Percentiles rank a stretch among this genome's conserved stretches.
These are phyloP conservation scores for Exophiala dermatitidis DNA, from an alignment of 2,329 filamentous ascomycete genomes.

Conservation along the genomic window DNA sequence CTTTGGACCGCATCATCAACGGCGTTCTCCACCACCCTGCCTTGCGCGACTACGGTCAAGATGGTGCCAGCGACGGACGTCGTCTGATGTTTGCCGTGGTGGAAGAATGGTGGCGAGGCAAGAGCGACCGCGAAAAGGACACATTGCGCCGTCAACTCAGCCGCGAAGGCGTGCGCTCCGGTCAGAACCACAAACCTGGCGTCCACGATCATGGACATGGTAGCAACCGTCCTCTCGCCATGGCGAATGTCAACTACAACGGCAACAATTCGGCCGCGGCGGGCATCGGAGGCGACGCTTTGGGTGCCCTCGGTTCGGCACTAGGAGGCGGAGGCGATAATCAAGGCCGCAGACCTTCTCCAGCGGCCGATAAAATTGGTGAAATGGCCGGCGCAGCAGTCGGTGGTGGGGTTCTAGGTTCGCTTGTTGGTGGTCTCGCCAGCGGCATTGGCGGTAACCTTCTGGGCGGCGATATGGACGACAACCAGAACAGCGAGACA, in stretches of 20 bases:
- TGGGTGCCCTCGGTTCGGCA: constrained; percentile 30
- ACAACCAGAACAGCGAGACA: constrained; percentile 48
- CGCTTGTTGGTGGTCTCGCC: constrained; percentile 61
- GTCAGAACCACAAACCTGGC: constrained; percentile 79
- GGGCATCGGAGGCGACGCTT: constrained; percentile 29
- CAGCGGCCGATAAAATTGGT: constrained; percentile 29
- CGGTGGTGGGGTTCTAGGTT: constrained; percentile 57
- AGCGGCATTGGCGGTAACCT: constrained; percentile 48
- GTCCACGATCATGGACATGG: constrained; percentile 79
- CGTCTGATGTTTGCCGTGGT: constrained; percentile 71
- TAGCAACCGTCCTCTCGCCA: constrained; percentile 69
- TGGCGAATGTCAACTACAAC: constrained; percentile 44
- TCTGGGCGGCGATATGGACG: constrained; percentile 54
- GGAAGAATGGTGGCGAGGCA: constrained; percentile 71
- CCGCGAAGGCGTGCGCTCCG: constrained; percentile 66
- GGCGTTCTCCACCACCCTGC: constrained; percentile 87
- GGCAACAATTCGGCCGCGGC: constrained; percentile 19
- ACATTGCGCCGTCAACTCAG: constrained; percentile 68
- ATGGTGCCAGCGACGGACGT: constrained; percentile 66
- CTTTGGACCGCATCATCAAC: constrained; percentile 67
- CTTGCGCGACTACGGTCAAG: constrained; percentile 60
- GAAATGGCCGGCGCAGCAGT: constrained; percentile 53
- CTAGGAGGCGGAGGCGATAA: constrained; percentile 22
- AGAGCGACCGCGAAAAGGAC: constrained; percentile 55
- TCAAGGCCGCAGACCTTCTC: constrained; percentile 4